phyloP scores from a whole-genome alignment of 2,329 filamentous ascomycete species.

The Aspergillus chevalieri region DNA sequence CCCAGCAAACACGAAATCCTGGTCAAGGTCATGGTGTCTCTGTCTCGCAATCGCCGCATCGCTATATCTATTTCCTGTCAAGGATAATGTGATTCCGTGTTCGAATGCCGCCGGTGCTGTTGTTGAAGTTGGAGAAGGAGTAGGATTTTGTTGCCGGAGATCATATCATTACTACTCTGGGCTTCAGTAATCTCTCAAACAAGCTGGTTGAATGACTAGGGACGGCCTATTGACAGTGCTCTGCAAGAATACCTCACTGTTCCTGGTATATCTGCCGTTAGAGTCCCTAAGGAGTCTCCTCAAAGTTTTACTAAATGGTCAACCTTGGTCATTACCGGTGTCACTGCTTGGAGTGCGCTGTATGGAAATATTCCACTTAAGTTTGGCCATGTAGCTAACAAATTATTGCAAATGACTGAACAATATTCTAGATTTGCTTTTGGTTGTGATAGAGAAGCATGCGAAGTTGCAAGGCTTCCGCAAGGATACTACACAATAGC shows the following conservation, averaged over 20 bases:
- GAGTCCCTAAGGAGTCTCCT: conserved; percentile 23
- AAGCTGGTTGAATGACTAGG: conserved; percentile 13
- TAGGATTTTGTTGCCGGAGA: conserved; percentile 48
- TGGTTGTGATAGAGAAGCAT: too few species aligned
- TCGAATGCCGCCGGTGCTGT: conserved; percentile 34
- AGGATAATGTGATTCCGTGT: conserved; percentile 30
- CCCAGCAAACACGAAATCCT: conserved; percentile 9
- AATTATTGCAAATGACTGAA: too few species aligned
- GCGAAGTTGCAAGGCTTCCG: neutral
- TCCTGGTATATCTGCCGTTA: conserved; percentile 27
- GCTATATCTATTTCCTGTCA: conserved; percentile 27
- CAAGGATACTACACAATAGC: too few species aligned
- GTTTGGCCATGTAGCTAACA: conserved; percentile 4
- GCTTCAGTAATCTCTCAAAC: conserved; percentile 6
- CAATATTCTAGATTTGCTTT: too few species aligned
- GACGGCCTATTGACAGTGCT: conserved; percentile 29
- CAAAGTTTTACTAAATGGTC: conserved; percentile 27
- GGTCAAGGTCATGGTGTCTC: conserved; percentile 7
- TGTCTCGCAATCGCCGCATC: conserved; percentile 5
- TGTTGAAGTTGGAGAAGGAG: conserved; percentile 42
- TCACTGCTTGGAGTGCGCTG: conserved; percentile 40
- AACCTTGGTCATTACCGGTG: conserved; percentile 31
- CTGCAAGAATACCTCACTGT: conserved; percentile 35
- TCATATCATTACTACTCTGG: conserved; percentile 34
- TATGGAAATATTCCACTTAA: conserved; percentile 26